Base-by-base conservation (phyloP, 306 rosid genomes). In the Potentilla sterilis region DNA sequence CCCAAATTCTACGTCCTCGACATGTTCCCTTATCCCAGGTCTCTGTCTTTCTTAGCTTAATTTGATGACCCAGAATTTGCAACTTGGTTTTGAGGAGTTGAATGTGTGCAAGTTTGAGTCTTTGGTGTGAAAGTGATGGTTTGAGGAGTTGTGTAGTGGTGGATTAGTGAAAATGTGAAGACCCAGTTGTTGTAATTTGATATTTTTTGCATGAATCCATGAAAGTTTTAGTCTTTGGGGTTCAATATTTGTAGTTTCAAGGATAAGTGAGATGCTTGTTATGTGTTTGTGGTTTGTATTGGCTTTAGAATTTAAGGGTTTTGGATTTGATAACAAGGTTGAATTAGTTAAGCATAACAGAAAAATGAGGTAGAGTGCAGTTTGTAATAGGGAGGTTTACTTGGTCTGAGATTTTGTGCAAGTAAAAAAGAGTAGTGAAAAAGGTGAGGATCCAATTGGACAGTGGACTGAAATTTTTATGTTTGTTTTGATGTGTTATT, bases 11-110 rank as follows among this genome's bases (percentile, higher is more conserved):
- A 95, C 62, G 96, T 90, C 24, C 98, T 92, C 15, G 98, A 95
- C 75, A 95, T 92, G 98, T 95, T 95, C 71, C 98, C 98, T 72
- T 95, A 95, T 86, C 98, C 98, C 78, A 95, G 97, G 98, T 95
- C 32, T 15, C 4, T 15, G 67, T 5, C 19, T 52, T 6, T 19
- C 12, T 52, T 52, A 0, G 59, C 28, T 2, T 4, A 61, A 61
- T 61, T 15, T 61, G 32, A 61, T 41, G 7, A 14, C 69, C 37
- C 61, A 7, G 14, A 21, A 58, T n/a, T 51, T 35, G 21, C 7
- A 51, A 49, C 3, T 49, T 15, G 75, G 18, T 34, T 69, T 69
- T 69, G 58, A n/a, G 41, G 19, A 12, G 54, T 54, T 67, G 46
- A 24, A 28, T 65, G 61, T n/a, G 16, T 67, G 59, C 28, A 42